Percentiles rank a stretch among this genome's conserved stretches.
phyloP scores from a whole-genome alignment of 768 basidiomycete genomes.

The Phaeolepiota aurea region DNA sequence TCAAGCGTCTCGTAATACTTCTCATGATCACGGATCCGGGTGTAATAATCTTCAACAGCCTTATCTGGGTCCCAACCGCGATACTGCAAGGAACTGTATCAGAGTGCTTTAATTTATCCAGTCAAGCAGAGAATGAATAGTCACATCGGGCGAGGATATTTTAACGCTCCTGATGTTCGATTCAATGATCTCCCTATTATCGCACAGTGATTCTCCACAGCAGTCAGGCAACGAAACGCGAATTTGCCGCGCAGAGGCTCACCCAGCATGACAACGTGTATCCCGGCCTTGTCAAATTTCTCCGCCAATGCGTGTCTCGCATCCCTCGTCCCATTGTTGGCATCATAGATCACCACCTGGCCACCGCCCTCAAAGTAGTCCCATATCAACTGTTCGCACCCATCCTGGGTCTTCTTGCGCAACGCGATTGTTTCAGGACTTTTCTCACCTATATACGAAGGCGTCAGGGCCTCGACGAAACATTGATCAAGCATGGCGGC shows the following conservation, averaged over 20 bases:
- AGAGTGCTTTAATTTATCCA: no score
- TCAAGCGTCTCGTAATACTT: constrained; percentile 85
- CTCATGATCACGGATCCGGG: constrained; percentile 83
- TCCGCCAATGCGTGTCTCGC: constrained; percentile 66
- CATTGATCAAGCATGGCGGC: not conserved
- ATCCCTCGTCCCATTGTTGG: constrained; percentile 80
- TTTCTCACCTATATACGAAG: constrained; percentile 51
- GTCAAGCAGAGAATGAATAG: constrained; percentile 2
- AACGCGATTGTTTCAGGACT: constrained; percentile 73
- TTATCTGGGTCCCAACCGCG: constrained; percentile 87
- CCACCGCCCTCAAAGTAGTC: constrained; percentile 83
- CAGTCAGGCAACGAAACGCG: not conserved
- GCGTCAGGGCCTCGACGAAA: not conserved
- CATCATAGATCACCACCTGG: constrained; percentile 98
- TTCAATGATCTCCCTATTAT: constrained; percentile 88
- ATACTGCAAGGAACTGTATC: constrained; percentile 45
- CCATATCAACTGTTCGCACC: constrained; percentile 86
- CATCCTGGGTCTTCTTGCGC: constrained; percentile 62
- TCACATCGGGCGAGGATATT: constrained; percentile 93
- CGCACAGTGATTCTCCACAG: constrained; percentile 75
- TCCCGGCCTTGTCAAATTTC: constrained; percentile 77
- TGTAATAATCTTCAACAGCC: constrained; percentile 88
- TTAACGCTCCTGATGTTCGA: constrained; percentile 94
- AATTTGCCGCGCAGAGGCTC: constrained; percentile 10
- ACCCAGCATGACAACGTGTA: constrained; percentile 95